Evolutionary conservation across 306 rosid species (phyloP).

Genomic region (Fagus sylvatica): DNA sequence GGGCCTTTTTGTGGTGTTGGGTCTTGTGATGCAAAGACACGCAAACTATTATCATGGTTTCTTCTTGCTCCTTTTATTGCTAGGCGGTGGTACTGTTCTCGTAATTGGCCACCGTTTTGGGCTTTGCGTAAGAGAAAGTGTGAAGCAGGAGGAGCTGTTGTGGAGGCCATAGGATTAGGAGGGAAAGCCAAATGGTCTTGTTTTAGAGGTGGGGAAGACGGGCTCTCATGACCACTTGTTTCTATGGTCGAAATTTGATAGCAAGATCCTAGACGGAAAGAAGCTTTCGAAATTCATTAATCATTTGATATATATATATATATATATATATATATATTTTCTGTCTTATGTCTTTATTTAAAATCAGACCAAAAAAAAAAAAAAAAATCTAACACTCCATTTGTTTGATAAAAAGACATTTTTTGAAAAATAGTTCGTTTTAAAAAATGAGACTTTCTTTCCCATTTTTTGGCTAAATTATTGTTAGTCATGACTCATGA

Average conservation of each 20-base stretch:
- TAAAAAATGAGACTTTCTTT: too few relatives aligned
- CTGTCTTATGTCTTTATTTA: too few relatives aligned
- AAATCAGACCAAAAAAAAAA: too few relatives aligned
- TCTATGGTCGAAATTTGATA: neutral
- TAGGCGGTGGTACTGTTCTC: neutral
- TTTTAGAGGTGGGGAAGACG: neutral
- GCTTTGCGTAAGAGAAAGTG: conserved; percentile 15
- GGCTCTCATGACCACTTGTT: neutral
- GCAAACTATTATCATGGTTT: neutral
- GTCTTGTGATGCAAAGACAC: conserved; percentile 36
- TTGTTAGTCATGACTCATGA: too few relatives aligned
- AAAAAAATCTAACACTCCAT: too few relatives aligned
- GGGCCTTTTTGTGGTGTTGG: conserved; percentile 33
- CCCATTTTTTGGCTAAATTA: too few relatives aligned
- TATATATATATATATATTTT: too few relatives aligned
- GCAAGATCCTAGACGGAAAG: neutral
- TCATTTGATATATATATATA: neutral
- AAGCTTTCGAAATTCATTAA: neutral
- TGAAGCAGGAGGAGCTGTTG: conserved; percentile 24
- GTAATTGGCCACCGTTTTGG: neutral
- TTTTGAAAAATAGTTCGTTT: too few relatives aligned
- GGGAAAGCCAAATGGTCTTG: neutral
- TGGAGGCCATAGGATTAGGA: conserved; percentile 33
- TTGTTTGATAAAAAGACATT: too few relatives aligned
- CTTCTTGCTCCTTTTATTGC: neutral